Base-by-base conservation (phyloP, 2,329 filamentous ascomycete species). In the Fusarium buharicum region DNA sequence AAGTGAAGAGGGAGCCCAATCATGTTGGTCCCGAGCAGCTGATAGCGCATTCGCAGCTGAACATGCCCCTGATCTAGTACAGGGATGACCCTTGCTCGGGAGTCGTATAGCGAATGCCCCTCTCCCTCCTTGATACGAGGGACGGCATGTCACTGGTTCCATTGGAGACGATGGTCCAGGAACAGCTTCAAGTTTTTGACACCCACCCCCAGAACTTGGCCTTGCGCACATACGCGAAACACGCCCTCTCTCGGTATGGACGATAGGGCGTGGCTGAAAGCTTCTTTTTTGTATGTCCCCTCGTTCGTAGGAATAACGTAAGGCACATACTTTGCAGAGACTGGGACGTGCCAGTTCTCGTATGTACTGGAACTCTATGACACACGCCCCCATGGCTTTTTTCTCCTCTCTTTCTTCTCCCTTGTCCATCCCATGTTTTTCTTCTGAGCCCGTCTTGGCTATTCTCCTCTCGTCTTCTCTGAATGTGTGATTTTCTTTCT, bases 31-130 rank as follows among this genome's bases (percentile, higher is more conserved):
- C 18, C 39, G 30, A 17, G 17, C 34, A 61, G 55, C 59, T 64
- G 59, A 59, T 54, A 55, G 46, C 51, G 50, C 24, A 34, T 17
- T 17, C 27, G 30, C 30, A 63, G 60, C 64, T 60, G 61, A 67
- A 48, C 24, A 28, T 51, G 53, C 55, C 62, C 64, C 64, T 66
- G 64, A 64, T 50, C 63, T 49, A 52, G 45, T 16, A 13, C 59
- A 10, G 50, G 63, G 59, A 50, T 40, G 13, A 10, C 33, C 44
- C 61, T 55, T 55, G 56, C 36, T 31, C 24, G 51, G 46, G 50
- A 39, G 37, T 36, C 59, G 49, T 50, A 54, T 59, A 45, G 51
- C 41, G 27, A 12, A 5, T 33, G 38, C 30, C 28, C 22, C 8
- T 22, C 24, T 34, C 36, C 36, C 18, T 31, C 47, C 27, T 40